A percentile compares a stretch with the other conserved stretches of the same genome.
Evolutionary conservation across 305 asterid species (phyloP).

Genomic region (Fraxinus ornus): DNA sequence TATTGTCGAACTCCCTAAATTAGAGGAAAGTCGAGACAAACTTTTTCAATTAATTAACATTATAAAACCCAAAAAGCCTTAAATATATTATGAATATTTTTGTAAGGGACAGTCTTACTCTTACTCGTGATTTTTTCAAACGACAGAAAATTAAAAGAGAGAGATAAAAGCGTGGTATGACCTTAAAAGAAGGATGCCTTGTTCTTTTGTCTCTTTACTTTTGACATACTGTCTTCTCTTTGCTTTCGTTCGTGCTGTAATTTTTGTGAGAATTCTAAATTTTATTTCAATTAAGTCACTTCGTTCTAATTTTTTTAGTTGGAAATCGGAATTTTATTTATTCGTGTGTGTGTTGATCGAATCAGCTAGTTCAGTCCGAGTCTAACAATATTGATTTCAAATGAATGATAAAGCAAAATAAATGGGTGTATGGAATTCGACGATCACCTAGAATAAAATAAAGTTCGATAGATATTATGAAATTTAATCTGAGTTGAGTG

Average conservation of each 20-base stretch:
- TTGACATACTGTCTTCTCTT: conserved; percentile 4
- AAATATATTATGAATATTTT: too few relatives aligned
- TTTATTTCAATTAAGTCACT: not conserved
- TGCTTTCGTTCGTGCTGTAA: not conserved
- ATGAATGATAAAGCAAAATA: too few relatives aligned
- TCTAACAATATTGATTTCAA: not conserved
- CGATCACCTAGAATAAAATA: not conserved
- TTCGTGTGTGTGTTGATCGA: not conserved
- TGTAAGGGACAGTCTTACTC: conserved; percentile 28
- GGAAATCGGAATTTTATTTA: too few relatives aligned
- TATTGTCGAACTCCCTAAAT: not conserved
- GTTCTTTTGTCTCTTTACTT: conserved; percentile 29
- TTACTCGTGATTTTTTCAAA: conserved; percentile 19
- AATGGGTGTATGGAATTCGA: not conserved
- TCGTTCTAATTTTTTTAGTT: not conserved
- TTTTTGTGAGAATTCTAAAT: not conserved
- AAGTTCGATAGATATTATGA: not conserved
- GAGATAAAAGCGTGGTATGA: conserved; percentile 24
- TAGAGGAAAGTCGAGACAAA: conserved; percentile 18
- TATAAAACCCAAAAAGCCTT: conserved; percentile 8
- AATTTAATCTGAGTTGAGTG: not conserved
- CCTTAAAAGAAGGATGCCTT: conserved; percentile 30
- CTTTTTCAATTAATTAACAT: conserved; percentile 22
- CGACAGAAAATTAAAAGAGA: not conserved
- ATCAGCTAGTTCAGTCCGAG: not conserved